These are phyloP conservation scores for Saccharomyces cerevisiae DNA, from an alignment of 805 yeast species.

Conservation along the genomic window DNA sequence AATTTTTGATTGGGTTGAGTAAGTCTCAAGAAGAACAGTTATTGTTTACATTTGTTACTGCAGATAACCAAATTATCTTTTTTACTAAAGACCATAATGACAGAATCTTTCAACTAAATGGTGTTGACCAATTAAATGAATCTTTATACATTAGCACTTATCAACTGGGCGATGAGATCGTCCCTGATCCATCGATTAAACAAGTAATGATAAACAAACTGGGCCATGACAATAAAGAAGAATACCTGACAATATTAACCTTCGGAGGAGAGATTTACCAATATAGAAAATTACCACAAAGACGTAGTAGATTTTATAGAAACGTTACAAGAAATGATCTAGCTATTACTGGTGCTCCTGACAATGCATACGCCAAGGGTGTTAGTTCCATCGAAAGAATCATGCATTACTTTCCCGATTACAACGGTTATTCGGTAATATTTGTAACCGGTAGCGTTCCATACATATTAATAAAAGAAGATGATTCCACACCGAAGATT, in stretches of 20 bases:
- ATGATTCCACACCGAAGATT: constrained; percentile 54
- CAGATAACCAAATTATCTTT: constrained; percentile 63
- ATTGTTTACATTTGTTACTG: constrained; percentile 60
- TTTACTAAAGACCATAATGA: constrained; percentile 46
- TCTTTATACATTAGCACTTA: constrained; percentile 33
- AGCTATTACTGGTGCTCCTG: constrained; percentile 69
- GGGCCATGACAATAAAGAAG: constrained; percentile 56
- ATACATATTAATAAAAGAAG: constrained; percentile 55
- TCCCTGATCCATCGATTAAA: constrained; percentile 68
- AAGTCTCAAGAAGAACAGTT: constrained; percentile 27
- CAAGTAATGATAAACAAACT: constrained; percentile 55
- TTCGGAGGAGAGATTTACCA: constrained; percentile 72
- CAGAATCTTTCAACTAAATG: constrained; percentile 32
- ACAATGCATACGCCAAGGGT: constrained; percentile 62
- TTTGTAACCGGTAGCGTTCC: constrained; percentile 72
- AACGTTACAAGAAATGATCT: constrained; percentile 28
- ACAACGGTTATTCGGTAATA: constrained; percentile 51
- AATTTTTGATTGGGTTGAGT: constrained; percentile 27
- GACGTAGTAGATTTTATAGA: constrained; percentile 19
- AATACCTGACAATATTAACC: constrained; percentile 62
- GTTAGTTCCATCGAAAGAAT: constrained; percentile 57
- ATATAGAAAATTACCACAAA: constrained; percentile 42
- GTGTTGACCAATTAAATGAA: constrained; percentile 33
- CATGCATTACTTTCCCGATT: constrained; percentile 48
- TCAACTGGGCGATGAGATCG: constrained; percentile 30